A percentile compares a stretch with the other conserved stretches of the same genome.
Conservation (phyloP, 2,329 filamentous ascomycete genomes). For the Talaromyces albobiverticillius region DNA sequence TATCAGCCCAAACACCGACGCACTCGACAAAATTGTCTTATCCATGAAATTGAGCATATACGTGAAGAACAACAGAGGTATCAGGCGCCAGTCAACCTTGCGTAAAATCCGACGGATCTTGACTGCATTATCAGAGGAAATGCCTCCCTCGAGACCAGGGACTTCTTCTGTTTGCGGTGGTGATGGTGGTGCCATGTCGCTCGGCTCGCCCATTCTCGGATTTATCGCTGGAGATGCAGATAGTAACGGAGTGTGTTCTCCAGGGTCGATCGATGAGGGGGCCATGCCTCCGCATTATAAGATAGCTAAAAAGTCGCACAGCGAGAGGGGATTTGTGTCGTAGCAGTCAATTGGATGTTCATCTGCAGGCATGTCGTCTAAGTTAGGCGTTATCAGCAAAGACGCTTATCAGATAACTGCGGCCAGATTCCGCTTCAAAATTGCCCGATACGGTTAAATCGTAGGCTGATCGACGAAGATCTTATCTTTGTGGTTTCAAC, state of each 20-base stretch:
- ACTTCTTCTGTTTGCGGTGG: background rate
- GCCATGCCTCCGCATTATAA: background rate
- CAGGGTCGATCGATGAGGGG: background rate
- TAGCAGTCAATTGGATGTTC: background rate
- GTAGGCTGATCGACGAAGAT: no score
- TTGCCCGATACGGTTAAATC: no score
- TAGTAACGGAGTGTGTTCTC: slow-evolving; percentile 2
- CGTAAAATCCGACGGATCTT: slow-evolving; percentile 37
- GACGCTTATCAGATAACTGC: no score
- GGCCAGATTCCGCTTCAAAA: no score
- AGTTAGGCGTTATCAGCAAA: no score
- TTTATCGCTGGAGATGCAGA: background rate
- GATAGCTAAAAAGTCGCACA: background rate
- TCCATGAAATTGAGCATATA: slow-evolving; percentile 63
- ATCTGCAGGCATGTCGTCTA: background rate
- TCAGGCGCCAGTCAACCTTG: slow-evolving; percentile 56
- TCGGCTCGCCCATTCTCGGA: background rate
- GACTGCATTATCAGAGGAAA: background rate
- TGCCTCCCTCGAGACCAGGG: background rate
- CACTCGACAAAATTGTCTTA: slow-evolving; percentile 52
- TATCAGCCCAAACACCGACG: slow-evolving; percentile 31
- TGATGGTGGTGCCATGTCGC: background rate
- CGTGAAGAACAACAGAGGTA: slow-evolving; percentile 57
- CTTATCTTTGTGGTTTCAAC: no score
- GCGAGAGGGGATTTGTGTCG: slow-evolving; percentile 9